phyloP scores from a whole-genome alignment of 345 rosid genomes.

The Lumnitzera littorea region DNA sequence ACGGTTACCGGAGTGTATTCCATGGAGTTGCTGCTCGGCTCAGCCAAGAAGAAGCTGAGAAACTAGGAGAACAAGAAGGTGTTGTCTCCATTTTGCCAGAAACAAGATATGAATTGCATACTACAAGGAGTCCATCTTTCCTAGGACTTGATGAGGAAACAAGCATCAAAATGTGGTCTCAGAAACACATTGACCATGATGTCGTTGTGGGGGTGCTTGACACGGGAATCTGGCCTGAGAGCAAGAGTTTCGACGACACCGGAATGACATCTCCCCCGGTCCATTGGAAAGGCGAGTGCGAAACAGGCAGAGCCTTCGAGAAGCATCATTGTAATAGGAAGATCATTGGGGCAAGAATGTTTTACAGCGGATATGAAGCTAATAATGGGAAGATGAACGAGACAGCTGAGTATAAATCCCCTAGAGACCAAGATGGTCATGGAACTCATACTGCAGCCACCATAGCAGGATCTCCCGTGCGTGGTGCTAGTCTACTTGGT shows the following conservation, averaged over 20 bases:
- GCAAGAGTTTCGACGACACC: conserved; percentile 53
- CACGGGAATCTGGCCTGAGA: conserved; percentile 82
- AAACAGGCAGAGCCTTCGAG: conserved; percentile 45
- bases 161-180: conserved; percentile 38
- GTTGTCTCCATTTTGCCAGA: conserved; percentile 54
- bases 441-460: conserved; percentile 85
- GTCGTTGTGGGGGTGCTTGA: conserved; percentile 73
- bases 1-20: conserved; percentile 52
- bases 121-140: conserved; percentile 67
- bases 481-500: conserved; percentile 52
- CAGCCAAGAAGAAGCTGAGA: conserved; percentile 45
- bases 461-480: conserved; percentile 60
- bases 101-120: conserved; percentile 53
- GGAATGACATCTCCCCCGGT: conserved; percentile 52
- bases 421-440: conserved; percentile 73
- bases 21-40: conserved; percentile 65
- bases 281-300: conserved; percentile 67
- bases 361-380: conserved; percentile 58
- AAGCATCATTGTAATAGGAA: conserved; percentile 50
- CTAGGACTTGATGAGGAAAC: conserved; percentile 52
- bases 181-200: conserved; percentile 45
- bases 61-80: conserved; percentile 44
- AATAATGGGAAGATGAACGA: conserved; percentile 47
- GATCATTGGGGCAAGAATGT: conserved; percentile 66
- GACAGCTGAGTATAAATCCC: conserved; percentile 58